Evolutionary conservation across 352 stramenopile species (phyloP), one percentile per base, ranked within the genome.

Genomic region (Pythium phragmitis): DNA sequence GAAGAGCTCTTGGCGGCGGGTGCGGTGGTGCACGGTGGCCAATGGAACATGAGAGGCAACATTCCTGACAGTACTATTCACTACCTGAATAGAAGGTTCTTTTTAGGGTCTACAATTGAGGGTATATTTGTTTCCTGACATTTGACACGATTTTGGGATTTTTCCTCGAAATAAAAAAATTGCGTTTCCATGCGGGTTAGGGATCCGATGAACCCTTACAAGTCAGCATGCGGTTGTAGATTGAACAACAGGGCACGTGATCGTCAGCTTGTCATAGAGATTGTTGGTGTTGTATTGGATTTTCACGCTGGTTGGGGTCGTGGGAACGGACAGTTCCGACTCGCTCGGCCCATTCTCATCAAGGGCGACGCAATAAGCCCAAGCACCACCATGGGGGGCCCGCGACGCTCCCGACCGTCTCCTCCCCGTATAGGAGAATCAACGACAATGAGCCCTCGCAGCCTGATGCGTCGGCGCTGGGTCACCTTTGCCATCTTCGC

Each of bases 11-110:
- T 57, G 14, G 14, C 21, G 46, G 39, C 39, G 17, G 16, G 7
- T 14, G 39, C 17, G 39, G 39, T 46, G 39, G 16, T 49, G 28
- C 42, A 67, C 55, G 23, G 60, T 67, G 39, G 57, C 62, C 62
- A 68, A 68, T 63, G 54, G 62, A 68, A 61, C 14, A 46, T 46
- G 13, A 51, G 48, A 33, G 53, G 56, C 56, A 63, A 63, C 56
- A 63, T 54, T n/a, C 7, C 7, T 28, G 3, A 8, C 26, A 13
- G 53, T 50, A 60, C 53, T 51, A 26, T 49, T n/a, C 2, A 33
- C 16, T 13, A 4, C 26, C 21, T 3, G 7, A 60, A 42, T 51
- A 60, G 41, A 51, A 45, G 53, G 11, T 1, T 17, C 7, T 14
- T 17, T 19, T 17, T 9, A 30, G 14, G 19, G 16, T 4, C 48